Evolutionary conservation across 208 protist species (phyloP), one percentile per base, ranked within the genome.

Genomic region (Trypanosoma scelopori): DNA sequence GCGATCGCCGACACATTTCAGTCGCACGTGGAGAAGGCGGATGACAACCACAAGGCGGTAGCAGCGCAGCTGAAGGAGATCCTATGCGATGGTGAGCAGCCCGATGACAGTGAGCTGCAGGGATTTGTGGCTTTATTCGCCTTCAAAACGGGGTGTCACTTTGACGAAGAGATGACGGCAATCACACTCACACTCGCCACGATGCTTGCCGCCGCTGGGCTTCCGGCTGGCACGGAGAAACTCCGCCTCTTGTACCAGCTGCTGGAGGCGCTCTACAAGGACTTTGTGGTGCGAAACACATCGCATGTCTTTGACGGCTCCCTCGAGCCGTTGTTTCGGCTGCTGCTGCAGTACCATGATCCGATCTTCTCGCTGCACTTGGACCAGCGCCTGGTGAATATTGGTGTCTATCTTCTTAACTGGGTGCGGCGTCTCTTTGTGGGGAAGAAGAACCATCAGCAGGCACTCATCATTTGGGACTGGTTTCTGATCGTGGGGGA

Each of bases 301-400:
- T 84, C 82, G 28, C 76, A 60, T 16, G 64, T 77, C 16, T 87
- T 87, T 76, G 73, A 79, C n/a, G 48, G 7, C 25, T 50, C 75
- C 5, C 72, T 80, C 37, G 25, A 43, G 23, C 15, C 55, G 12
- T 30, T 95, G 41, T 76, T 94, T 37, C 80, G 85, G n/a, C 71
- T 96, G n/a, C 56, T 96, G 47, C 81, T 97, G 49, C 93, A 97
- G 72, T 97, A 96, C 72, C 91, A 91, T 51, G 91, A 95, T 72
- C 91, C 93, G 1, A 66, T 62, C 2, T 80, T 96, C 6, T 82
- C 83, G 20, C 68, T 84, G 3, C 86, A 94, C 77, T 71, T 97
- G 39, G 93, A 96, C 61, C 84, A 84, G 32, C 72, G 83, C 27
- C 65, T 84, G 51, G 71, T 91, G 1, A 77, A 92, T 64, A 62